Evolutionary conservation across 2,329 filamentous ascomycete species (phyloP).

Genomic region (Penicillium oxalicum): DNA sequence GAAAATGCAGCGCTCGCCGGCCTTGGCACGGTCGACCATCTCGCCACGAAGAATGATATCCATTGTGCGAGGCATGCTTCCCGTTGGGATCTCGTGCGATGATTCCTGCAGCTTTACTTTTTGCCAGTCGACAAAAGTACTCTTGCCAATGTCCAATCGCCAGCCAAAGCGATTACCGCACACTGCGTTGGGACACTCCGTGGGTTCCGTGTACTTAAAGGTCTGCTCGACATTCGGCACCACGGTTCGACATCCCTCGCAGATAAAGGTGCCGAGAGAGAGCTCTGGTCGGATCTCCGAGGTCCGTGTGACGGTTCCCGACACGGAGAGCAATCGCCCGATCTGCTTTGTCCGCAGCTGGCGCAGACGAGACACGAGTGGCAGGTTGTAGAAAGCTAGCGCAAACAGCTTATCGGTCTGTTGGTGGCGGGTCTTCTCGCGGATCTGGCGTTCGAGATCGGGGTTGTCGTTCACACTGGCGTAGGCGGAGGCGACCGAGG

Average conservation of each 20-base stretch:
- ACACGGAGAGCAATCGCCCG: constrained; percentile 89
- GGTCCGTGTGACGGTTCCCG: constrained; percentile 90
- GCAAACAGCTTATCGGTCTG: constrained; percentile 96
- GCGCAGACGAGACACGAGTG: constrained; percentile 77
- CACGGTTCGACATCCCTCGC: constrained; percentile 77
- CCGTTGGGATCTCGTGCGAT: constrained; percentile 94
- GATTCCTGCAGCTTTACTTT: constrained; percentile 98
- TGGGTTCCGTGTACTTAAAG: constrained; percentile 94
- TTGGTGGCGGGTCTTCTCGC: constrained; percentile 74
- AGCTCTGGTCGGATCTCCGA: constrained; percentile 95
- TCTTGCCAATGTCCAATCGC: constrained; percentile 93
- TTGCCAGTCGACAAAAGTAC: constrained; percentile 98
- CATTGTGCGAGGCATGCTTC: constrained; percentile 97
- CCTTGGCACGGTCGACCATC: constrained; percentile 95
- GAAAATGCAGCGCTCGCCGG: constrained; percentile 97
- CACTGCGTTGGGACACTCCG: constrained; percentile 81
- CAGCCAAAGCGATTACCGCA: constrained; percentile 90
- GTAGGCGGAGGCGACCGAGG: constrained; percentile 55
- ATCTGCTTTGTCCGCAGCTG: constrained; percentile 84
- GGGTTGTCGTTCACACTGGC: constrained; percentile 58
- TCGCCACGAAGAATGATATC: constrained; percentile 94
- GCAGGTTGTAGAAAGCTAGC: constrained; percentile 87
- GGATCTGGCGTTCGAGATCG: constrained; percentile 48
- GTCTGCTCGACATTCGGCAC: constrained; percentile 93
- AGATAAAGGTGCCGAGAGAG: constrained; percentile 85